Evolutionary conservation across 345 rosid genomes (phyloP).

Genomic region (Durio zibethinus): DNA sequence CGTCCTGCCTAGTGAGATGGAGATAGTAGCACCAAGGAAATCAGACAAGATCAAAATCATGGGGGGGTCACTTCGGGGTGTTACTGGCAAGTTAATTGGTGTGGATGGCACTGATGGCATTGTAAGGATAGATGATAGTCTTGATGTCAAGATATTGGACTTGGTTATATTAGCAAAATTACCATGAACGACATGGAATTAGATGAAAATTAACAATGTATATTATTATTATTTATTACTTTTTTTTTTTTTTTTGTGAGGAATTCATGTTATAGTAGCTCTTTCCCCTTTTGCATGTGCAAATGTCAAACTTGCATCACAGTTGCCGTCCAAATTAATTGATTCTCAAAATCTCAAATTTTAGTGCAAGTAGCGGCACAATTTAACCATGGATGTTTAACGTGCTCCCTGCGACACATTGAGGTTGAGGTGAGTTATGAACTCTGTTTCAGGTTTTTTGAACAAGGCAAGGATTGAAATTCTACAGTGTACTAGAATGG

Average conservation of each 20-base stretch:
- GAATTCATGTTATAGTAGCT: neutral
- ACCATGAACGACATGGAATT: constrained; percentile 8
- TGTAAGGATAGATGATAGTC: constrained; percentile 75
- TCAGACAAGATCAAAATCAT: constrained; percentile 78
- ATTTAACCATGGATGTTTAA: too few relatives aligned
- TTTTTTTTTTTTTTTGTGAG: constrained; percentile 8
- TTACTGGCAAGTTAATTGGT: constrained; percentile 82
- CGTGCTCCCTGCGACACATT: neutral
- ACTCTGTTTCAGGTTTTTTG: too few relatives aligned
- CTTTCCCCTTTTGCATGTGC: neutral
- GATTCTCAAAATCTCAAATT: neutral
- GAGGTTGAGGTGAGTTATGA: neutral
- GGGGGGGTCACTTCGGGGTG: constrained; percentile 81
- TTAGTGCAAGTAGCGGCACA: neutral
- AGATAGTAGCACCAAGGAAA: constrained; percentile 71
- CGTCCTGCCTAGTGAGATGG: constrained; percentile 51
- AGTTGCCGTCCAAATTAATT: neutral
- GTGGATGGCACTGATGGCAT: constrained; percentile 90
- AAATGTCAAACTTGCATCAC: neutral
- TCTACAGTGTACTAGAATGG: too few relatives aligned
- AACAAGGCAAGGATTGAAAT: too few relatives aligned
- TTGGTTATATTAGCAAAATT: constrained; percentile 69
- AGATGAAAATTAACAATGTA: neutral
- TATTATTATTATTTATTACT: neutral
- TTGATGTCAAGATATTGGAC: constrained; percentile 90